Conservation (phyloP, 108 stramenopile genomes). For the Fragilaria crotonensis region DNA sequence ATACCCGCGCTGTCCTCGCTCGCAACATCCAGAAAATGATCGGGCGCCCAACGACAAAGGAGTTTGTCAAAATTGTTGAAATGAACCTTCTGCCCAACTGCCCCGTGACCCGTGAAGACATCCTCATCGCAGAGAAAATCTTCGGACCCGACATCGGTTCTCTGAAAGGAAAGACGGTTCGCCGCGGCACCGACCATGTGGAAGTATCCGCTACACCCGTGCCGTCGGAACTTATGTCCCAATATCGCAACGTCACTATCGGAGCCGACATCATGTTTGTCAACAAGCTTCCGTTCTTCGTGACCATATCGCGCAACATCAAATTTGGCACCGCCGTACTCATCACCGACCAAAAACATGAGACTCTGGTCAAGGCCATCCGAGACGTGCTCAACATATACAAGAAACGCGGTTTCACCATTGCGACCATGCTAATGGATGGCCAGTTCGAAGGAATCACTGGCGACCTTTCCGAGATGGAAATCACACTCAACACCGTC, state of each 20-base stretch:
- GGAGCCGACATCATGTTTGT: conserved; percentile 25
- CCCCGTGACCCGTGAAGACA: no score
- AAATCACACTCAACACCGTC: conserved; percentile 8
- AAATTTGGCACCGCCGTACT: conserved; percentile 17
- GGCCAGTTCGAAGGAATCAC: conserved; percentile 23
- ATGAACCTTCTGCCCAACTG: conserved; percentile 26
- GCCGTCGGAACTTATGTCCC: conserved; percentile 11
- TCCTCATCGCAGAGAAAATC: no score
- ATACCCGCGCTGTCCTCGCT: conserved; percentile 2
- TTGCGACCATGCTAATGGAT: conserved; percentile 14
- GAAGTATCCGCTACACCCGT: neutral
- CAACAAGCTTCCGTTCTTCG: no score
- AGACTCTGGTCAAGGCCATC: neutral
- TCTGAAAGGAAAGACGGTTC: conserved; percentile 9
- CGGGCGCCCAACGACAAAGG: neutral
- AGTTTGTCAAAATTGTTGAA: conserved; percentile 9
- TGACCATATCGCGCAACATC: conserved; percentile 15
- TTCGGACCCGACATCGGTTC: no score
- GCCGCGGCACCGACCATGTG: conserved; percentile 4
- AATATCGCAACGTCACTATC: conserved; percentile 14
- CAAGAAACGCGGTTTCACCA: conserved; percentile 18
- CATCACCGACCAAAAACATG: neutral
- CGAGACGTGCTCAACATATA: conserved; percentile 12
- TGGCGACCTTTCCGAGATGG: conserved; percentile 1
- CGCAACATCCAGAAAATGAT: conserved; percentile 3